phyloP scores from a whole-genome alignment of 345 rosid genomes.

The Gossypium sturtianum region DNA sequence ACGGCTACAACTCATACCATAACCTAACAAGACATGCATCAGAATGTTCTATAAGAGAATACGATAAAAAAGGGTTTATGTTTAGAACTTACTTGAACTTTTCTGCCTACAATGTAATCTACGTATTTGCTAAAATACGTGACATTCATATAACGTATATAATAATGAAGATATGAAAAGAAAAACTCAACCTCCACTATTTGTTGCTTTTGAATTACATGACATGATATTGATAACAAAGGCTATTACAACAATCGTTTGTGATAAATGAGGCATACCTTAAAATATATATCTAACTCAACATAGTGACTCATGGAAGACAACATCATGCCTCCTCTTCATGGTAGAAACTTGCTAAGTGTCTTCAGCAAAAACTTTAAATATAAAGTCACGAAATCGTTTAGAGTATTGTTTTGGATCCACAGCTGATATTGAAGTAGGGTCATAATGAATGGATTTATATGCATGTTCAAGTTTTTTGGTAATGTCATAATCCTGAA shows the following conservation, averaged over 20 bases:
- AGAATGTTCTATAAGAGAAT: neutral
- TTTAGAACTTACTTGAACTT: neutral
- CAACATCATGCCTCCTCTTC: neutral
- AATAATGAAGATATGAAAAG: too few species aligned
- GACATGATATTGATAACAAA: neutral
- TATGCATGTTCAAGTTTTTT: constrained; percentile 90
- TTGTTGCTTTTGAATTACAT: neutral
- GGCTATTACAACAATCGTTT: neutral
- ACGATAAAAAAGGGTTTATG: neutral
- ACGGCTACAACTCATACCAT: too few species aligned
- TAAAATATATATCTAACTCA: neutral
- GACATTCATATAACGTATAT: neutral
- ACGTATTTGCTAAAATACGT: neutral
- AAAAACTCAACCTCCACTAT: neutral
- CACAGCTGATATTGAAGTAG: constrained; percentile 75
- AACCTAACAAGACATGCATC: too few species aligned
- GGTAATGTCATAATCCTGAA: constrained; percentile 89
- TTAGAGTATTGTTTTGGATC: constrained; percentile 81
- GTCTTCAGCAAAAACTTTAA: constrained; percentile 65
- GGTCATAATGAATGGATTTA: constrained; percentile 80
- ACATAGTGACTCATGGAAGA: neutral
- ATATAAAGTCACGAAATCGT: constrained; percentile 76
- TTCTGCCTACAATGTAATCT: neutral
- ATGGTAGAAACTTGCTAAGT: neutral
- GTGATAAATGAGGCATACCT: neutral